These are phyloP conservation scores for Suillus placidus DNA, from an alignment of 768 basidiomycete species.

Conservation along the genomic window DNA sequence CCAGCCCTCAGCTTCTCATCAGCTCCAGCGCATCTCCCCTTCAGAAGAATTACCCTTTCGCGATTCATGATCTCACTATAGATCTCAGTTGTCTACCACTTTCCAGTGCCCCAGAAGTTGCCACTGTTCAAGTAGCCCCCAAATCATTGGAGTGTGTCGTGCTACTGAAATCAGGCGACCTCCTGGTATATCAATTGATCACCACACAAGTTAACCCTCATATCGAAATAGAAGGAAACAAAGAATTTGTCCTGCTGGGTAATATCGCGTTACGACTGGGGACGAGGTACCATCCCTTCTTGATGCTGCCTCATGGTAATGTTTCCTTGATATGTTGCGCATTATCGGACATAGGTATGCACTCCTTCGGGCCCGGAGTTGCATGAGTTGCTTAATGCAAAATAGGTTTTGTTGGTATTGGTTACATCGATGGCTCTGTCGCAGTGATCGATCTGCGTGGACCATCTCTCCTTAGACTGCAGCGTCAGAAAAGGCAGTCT, in stretches of 20 bases:
- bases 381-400: neutral
- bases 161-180: conserved; percentile 56
- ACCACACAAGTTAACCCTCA: conserved; percentile 20
- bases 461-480: conserved; percentile 60
- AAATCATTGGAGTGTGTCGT: conserved; percentile 62
- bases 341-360: conserved; percentile 73
- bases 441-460: conserved; percentile 75
- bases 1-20: conserved; percentile 68
- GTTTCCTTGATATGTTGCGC: conserved; percentile 58
- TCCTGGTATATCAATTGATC: conserved; percentile 52
- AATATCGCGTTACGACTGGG: conserved; percentile 45
- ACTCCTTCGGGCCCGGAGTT: neutral
- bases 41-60: conserved; percentile 64
- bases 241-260: conserved; percentile 55
- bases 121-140: conserved; percentile 49
- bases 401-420: conserved; percentile 78
- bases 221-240: conserved; percentile 36
- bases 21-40: conserved; percentile 50
- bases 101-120: conserved; percentile 38
- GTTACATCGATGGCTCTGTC: conserved; percentile 62
- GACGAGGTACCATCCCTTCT: conserved; percentile 59
- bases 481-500: conserved; percentile 43
- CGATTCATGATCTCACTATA: conserved; percentile 62
- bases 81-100: conserved; percentile 50
- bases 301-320: conserved; percentile 53